Base-by-base conservation (phyloP, 2,329 filamentous ascomycete genomes). In the Alternaria rosae region DNA sequence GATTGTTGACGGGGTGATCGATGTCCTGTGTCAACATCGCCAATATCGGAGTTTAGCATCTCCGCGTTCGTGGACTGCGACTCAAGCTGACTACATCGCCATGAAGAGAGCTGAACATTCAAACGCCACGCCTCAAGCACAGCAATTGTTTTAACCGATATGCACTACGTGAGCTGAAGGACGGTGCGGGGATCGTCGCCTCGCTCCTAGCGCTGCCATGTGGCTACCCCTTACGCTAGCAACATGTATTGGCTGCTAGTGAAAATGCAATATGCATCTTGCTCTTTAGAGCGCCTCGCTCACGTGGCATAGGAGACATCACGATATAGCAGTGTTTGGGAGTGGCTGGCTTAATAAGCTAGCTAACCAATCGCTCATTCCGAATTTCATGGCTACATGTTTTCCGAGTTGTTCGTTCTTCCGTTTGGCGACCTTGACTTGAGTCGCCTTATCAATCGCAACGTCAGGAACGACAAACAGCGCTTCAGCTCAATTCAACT, bases 191-290 rank as follows among this genome's bases (percentile, higher is more conserved):
- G 47, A 45, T 38, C 35, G 28, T 61, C 41, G 25, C 17, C 47
- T 35, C 21, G 23, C 32, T 28, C 17, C 23, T 23, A 52, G 58
- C 58, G 45, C 50, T 51, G 30, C 38, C 45, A 42, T 28, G 58
- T 32, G 15, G 41, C 54, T 45, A 52, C 58, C 58, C 58, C 58
- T 61, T 61, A 15, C 58, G 54, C 54, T 57, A 61, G 30, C 15
- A 17, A 41, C 15, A 57, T 47, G 21, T 23, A 30, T 41, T 21
- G 28, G 38, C 45, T 52, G 54, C 35, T 61, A 51, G 23, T 41
- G 28, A 38, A 61, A 52, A 51, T 45, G 38, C 35, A 44, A 57
- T 57, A 32, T 35, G 21, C 58, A n/a, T 57, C 53, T 38, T 51
- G 53, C 35, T 28, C 21, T 47, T 43, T 45, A 28, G 23, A 51